Conservation (phyloP, 345 rosid genomes). For the Euphorbia peplus region DNA sequence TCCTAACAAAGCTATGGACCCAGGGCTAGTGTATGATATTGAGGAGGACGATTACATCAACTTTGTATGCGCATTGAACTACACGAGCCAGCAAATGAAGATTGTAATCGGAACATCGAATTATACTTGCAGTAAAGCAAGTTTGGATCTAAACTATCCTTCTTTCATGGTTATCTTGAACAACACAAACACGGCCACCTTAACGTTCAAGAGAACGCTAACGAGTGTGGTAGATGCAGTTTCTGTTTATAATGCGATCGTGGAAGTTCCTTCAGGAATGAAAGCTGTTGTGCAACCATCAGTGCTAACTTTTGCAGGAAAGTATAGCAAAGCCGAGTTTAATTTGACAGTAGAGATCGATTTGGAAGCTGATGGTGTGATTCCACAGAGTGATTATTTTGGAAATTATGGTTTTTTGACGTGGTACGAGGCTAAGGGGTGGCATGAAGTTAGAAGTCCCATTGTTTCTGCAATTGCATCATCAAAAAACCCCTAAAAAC, state of each 20-base stretch:
- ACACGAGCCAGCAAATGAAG: slow-evolving; percentile 30
- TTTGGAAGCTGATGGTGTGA: slow-evolving; percentile 16
- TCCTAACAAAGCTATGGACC: slow-evolving; percentile 42
- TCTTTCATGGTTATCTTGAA: slow-evolving; percentile 47
- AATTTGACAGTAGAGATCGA: slow-evolving; percentile 32
- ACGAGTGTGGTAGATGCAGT: slow-evolving; percentile 31
- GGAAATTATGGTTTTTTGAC: slow-evolving; percentile 44
- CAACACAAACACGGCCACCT: slow-evolving; percentile 38
- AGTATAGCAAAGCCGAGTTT: slow-evolving; percentile 35
- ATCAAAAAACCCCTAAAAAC: not conserved
- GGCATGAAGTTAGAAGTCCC: slow-evolving; percentile 39
- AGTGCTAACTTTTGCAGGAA: slow-evolving; percentile 29
- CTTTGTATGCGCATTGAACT: slow-evolving; percentile 40
- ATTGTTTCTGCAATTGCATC: slow-evolving; percentile 46
- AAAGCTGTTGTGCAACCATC: slow-evolving; percentile 31
- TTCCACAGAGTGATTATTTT: slow-evolving; percentile 32
- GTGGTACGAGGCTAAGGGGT: slow-evolving; percentile 44
- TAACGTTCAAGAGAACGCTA: slow-evolving; percentile 38
- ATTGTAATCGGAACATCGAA: slow-evolving; percentile 29
- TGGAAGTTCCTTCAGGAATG: slow-evolving; percentile 35
- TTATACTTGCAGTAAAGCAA: slow-evolving; percentile 25
- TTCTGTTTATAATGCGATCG: slow-evolving; percentile 23
- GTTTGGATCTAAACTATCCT: slow-evolving; percentile 48
- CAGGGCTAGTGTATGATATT: slow-evolving; percentile 45
- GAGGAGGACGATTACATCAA: slow-evolving; percentile 29